Conservation (phyloP, 768 basidiomycete genomes). For the Pleurotus citrinopileatus region DNA sequence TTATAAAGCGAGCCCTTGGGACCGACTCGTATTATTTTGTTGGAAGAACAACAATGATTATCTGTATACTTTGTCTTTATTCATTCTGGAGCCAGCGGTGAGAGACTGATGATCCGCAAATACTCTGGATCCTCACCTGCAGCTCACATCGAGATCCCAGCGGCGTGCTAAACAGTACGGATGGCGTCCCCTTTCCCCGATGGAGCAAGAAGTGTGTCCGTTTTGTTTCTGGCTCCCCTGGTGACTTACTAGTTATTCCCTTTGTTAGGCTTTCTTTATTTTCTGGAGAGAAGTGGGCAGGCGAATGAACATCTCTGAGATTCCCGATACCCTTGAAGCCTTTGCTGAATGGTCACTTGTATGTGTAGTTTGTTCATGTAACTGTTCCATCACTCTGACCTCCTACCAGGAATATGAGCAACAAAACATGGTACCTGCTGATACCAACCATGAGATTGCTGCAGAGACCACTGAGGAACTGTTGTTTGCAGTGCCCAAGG, state of each 20-base stretch:
- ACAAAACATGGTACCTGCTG: slow-evolving; percentile 37
- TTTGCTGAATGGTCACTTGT: slow-evolving; percentile 35
- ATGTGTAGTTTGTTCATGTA: slow-evolving; percentile 15
- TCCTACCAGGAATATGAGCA: not conserved
- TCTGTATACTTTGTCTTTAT: slow-evolving; percentile 29
- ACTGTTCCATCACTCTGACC: not conserved
- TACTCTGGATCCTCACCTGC: not conserved
- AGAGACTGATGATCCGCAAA: slow-evolving; percentile 1
- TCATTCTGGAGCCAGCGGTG: slow-evolving; percentile 34
- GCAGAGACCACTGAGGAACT: slow-evolving; percentile 38
- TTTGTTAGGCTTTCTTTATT: slow-evolving; percentile 32
- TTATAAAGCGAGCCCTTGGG: not conserved
- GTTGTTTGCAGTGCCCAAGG: slow-evolving; percentile 31
- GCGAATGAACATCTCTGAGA: slow-evolving; percentile 44
- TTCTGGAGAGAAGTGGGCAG: slow-evolving; percentile 45
- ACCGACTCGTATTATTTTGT: not conserved
- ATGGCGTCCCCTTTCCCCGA: slow-evolving; percentile 41
- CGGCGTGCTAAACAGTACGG: slow-evolving; percentile 36
- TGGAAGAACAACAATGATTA: slow-evolving; percentile 29
- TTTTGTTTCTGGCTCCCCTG: not conserved
- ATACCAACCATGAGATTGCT: slow-evolving; percentile 38
- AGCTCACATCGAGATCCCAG: slow-evolving; percentile 19
- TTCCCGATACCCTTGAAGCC: slow-evolving; percentile 37
- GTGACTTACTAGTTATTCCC: not conserved
- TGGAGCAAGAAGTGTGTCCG: slow-evolving; percentile 32